These are phyloP conservation scores for Arthroderma uncinatum DNA, from an alignment of 2,329 filamentous ascomycete species.

Conservation along the genomic window DNA sequence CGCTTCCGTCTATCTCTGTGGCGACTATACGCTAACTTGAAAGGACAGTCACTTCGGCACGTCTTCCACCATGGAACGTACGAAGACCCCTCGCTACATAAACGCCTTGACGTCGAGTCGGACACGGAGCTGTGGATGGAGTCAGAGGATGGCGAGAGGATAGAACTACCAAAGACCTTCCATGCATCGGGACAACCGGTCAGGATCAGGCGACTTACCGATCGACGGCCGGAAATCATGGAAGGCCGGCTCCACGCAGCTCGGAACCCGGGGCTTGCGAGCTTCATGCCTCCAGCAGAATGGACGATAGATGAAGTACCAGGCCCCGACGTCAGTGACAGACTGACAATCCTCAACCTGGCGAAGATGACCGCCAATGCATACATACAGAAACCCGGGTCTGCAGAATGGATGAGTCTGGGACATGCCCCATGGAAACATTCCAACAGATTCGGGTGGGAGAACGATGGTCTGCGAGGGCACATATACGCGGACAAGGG, in stretches of 20 bases:
- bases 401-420: constrained; percentile 74
- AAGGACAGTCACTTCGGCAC: constrained; percentile 53
- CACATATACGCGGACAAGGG: constrained; percentile 82
- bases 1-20: not conserved
- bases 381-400: constrained; percentile 62
- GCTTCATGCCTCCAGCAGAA: constrained; percentile 57
- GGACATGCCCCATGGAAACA: constrained; percentile 64
- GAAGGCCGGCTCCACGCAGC: constrained; percentile 67
- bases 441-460: constrained; percentile 85
- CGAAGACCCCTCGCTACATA: constrained; percentile 64
- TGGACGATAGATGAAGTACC: constrained; percentile 74
- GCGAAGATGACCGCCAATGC: constrained; percentile 84
- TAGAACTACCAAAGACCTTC: constrained; percentile 41
- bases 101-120: constrained; percentile 58
- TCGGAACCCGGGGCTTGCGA: constrained; percentile 55
- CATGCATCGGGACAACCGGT: constrained; percentile 52
- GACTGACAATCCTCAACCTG: constrained; percentile 68
- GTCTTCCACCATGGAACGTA: constrained; percentile 87
- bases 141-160: constrained; percentile 31
- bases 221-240: constrained; percentile 64
- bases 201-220: constrained; percentile 68
- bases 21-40: not conserved
- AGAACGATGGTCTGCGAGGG: constrained; percentile 74
- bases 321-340: constrained; percentile 75
- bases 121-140: constrained; percentile 43